Percentiles rank a stretch among this genome's conserved stretches.
These are phyloP conservation scores for Artomyces pyxidatus DNA, from an alignment of 768 basidiomycete genomes.

Conservation along the genomic window DNA sequence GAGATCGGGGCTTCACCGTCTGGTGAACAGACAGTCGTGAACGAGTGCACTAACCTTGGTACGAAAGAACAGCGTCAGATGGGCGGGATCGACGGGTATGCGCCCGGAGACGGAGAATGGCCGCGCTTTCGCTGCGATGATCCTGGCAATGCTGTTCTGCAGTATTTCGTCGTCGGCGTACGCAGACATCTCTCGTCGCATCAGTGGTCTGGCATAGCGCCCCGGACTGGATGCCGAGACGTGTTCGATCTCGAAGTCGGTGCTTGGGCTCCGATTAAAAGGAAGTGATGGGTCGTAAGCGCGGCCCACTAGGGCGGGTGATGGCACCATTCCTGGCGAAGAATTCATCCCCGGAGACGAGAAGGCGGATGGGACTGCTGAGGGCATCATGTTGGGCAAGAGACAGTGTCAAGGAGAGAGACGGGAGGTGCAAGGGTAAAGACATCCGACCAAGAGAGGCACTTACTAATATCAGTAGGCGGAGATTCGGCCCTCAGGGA, in stretches of 20 bases:
- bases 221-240: slow-evolving; percentile 15
- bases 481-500: too few relatives aligned
- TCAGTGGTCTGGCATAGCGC: slow-evolving; percentile 11
- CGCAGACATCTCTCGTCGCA: slow-evolving; percentile 28
- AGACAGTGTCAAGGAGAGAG: slow-evolving; percentile 5
- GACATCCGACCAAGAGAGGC: too few relatives aligned
- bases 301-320: slow-evolving; percentile 11
- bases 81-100: slow-evolving; percentile 61
- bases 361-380: slow-evolving; percentile 1
- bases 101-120: slow-evolving; percentile 61
- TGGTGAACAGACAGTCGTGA: not conserved
- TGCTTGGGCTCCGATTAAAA: slow-evolving; percentile 33
- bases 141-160: slow-evolving; percentile 43
- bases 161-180: slow-evolving; percentile 47
- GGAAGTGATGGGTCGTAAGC: slow-evolving; percentile 19
- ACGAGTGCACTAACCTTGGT: slow-evolving; percentile 49
- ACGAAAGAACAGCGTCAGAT: slow-evolving; percentile 69
- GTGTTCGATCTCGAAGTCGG: slow-evolving; percentile 62
- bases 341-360: not conserved
- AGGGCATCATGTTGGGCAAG: slow-evolving; percentile 12
- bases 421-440: too few relatives aligned
- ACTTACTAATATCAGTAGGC: not conserved
- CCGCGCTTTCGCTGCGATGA: slow-evolving; percentile 51
- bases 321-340: slow-evolving; percentile 7
- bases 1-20: slow-evolving; percentile 1